Conservation (phyloP, 352 stramenopile genomes). For the Phytophthora meadii region DNA sequence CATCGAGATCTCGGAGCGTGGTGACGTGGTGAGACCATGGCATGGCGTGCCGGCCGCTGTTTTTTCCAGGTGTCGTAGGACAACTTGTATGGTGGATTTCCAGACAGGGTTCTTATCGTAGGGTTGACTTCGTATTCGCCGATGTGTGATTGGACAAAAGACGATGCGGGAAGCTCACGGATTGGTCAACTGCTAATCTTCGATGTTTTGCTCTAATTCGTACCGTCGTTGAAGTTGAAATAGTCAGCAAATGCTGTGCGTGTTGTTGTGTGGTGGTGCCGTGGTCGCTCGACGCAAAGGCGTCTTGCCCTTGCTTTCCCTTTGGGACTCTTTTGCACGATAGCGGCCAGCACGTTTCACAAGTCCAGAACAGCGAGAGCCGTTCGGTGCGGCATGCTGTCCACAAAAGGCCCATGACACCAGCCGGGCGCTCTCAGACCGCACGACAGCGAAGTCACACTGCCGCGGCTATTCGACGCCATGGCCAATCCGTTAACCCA, state of each 20-base stretch:
- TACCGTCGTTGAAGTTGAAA: slow-evolving; percentile 25
- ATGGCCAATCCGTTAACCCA: slow-evolving; percentile 12
- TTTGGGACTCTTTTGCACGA: not conserved
- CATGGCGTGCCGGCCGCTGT: slow-evolving; percentile 24
- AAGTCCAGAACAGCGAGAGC: not conserved
- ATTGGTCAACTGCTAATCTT: slow-evolving; percentile 17
- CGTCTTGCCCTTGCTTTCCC: not conserved
- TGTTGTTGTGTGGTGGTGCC: slow-evolving; percentile 16
- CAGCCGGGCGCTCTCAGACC: slow-evolving; percentile 5
- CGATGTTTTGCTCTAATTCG: slow-evolving; percentile 21
- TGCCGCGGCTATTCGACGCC: not conserved
- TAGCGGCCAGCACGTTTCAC: slow-evolving; percentile 3
- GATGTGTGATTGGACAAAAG: slow-evolving; percentile 2
- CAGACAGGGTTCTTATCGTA: slow-evolving; percentile 9
- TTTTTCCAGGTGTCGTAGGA: slow-evolving; percentile 31
- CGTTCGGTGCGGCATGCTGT: not conserved
- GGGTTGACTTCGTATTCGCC: slow-evolving; percentile 11
- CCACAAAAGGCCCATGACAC: not conserved
- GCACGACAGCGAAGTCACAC: slow-evolving; percentile 24
- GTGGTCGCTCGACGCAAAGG: slow-evolving; percentile 4
- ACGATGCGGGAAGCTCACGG: not conserved
- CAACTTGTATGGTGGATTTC: slow-evolving; percentile 7
- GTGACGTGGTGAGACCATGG: slow-evolving; percentile 32
- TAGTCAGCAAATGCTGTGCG: not conserved
- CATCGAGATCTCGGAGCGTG: slow-evolving; percentile 5